Evolutionary conservation across 2,329 filamentous ascomycete genomes (phyloP), one percentile per base, ranked within the genome.

Genomic region (Neocatenulostroma microsporum): DNA sequence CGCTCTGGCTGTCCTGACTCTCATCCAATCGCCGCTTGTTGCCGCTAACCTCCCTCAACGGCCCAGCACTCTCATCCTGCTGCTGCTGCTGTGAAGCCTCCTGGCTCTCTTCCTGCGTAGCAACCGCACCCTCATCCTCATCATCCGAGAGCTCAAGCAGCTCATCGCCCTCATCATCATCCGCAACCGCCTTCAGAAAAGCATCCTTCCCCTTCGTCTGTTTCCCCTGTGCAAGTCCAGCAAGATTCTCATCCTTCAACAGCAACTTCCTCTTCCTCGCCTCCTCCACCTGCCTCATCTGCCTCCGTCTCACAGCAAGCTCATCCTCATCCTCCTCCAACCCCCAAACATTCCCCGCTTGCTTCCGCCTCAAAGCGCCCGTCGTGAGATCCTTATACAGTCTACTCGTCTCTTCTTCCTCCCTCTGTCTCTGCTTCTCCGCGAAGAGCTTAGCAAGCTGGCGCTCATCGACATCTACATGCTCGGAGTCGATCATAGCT

Each of bases 321-420:
- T 95, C 89, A 48, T 95, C 89, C 2, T 85, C 89, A 58, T 96
- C 91, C 4, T 86, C 88, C 15, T 61, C 57, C 9, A 88, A 80
- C 50, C 88, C 83, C 30, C 56, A 84, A 73, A 34, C 52, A 44
- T 81, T 83, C 8, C 55, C 74, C n/a, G 55, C 76, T 29, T 84
- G 80, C 58, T 93, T 89, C 44, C 85, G 81, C 9, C 88, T 82
- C 33, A 98, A 73, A 60, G 79, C 82, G 34, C 91, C 91, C 10
- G 82, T 93, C 4, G 85, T 91, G 51, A 98, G 82, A 56, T 96
- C 89, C 50, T 84, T 88, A 70, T 91, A 86, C 34, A 98, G 74
- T 65, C 91, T 91, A 52, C 88, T 83, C 11, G 95, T 82, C 48
- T 84, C 78, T 51, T 89, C 86, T 59, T 94, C 87, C 52, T 96